Evolutionary conservation across 257 asterid species (phyloP).

Genomic region (Solanum tarijense): DNA sequence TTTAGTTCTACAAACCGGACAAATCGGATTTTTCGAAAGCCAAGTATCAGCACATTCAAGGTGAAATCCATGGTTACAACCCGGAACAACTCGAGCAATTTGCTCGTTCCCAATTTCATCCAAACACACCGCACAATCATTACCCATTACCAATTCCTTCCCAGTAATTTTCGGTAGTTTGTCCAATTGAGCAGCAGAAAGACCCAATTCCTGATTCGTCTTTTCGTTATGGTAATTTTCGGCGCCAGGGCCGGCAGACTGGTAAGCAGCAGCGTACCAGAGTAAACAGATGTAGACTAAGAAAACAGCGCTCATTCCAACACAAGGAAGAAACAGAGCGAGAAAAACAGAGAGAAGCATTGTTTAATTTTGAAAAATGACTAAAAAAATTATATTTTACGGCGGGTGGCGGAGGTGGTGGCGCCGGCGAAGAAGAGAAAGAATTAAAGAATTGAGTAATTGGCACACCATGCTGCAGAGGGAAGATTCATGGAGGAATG

Average conservation of each 20-base stretch:
- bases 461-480: slow-evolving; percentile 24
- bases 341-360: slow-evolving; percentile 72
- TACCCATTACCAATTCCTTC: slow-evolving; percentile 46
- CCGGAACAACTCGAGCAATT: slow-evolving; percentile 60
- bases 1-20: slow-evolving; percentile 70
- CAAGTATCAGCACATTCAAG: slow-evolving; percentile 67
- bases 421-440: background rate
- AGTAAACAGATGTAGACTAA: slow-evolving; percentile 68
- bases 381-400: background rate
- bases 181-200: background rate
- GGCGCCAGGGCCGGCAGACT: background rate
- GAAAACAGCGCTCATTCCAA: slow-evolving; percentile 73
- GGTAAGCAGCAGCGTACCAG: slow-evolving; percentile 52
- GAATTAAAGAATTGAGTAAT: slow-evolving; percentile 8
- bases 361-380: background rate
- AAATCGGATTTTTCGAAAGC: slow-evolving; percentile 50
- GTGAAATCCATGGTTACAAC: slow-evolving; percentile 87
- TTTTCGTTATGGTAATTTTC: slow-evolving; percentile 11
- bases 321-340: slow-evolving; percentile 78
- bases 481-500: background rate
- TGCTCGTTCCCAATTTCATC: slow-evolving; percentile 57
- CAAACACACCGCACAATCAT: slow-evolving; percentile 79
- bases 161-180: slow-evolving; percentile 60
- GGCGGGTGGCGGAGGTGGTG: slow-evolving; percentile 11
- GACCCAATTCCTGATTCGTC: background rate